Conservation (phyloP, 805 yeast species). For the Groenewaldozyma tartarivorans region DNA sequence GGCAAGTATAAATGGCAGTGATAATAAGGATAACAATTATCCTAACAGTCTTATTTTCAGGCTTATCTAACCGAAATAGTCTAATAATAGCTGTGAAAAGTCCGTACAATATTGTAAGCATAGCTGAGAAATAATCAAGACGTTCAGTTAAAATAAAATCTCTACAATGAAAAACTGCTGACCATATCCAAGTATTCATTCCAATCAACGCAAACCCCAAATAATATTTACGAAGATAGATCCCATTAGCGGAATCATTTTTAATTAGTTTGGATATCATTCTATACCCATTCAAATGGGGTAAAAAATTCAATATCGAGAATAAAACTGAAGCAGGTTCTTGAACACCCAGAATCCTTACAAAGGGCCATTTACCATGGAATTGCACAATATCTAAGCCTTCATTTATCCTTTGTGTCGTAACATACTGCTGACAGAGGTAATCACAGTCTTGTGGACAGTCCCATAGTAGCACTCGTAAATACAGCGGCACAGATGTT, state of each 20-base stretch:
- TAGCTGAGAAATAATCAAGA: constrained; percentile 88
- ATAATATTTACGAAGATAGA: constrained; percentile 26
- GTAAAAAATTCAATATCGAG: constrained; percentile 59
- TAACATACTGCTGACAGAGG: constrained; percentile 75
- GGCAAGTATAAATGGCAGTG: constrained; percentile 45
- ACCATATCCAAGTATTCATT: constrained; percentile 80
- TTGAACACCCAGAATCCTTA: constrained; percentile 68
- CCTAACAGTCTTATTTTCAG: constrained; percentile 24
- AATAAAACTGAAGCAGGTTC: constrained; percentile 75
- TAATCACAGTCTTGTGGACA: constrained; percentile 83
- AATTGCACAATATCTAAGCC: constrained; percentile 65
- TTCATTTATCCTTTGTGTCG: constrained; percentile 38
- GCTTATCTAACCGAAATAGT: constrained; percentile 46
- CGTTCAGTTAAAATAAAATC: constrained; percentile 75
- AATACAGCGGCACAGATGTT: constrained; percentile 28
- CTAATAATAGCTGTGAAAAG: constrained; percentile 61
- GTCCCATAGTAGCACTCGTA: constrained; percentile 55
- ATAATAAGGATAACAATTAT: constrained; percentile 34
- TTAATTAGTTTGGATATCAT: constrained; percentile 16
- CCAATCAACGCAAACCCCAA: constrained; percentile 51
- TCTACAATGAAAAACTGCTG: constrained; percentile 79
- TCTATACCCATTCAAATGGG: constrained; percentile 46
- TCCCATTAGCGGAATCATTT: constrained; percentile 1
- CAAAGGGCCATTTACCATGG: constrained; percentile 97
- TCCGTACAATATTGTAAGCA: constrained; percentile 74